These are phyloP conservation scores for Cucurbita maxima DNA, from an alignment of 306 rosid species.

Conservation along the genomic window DNA sequence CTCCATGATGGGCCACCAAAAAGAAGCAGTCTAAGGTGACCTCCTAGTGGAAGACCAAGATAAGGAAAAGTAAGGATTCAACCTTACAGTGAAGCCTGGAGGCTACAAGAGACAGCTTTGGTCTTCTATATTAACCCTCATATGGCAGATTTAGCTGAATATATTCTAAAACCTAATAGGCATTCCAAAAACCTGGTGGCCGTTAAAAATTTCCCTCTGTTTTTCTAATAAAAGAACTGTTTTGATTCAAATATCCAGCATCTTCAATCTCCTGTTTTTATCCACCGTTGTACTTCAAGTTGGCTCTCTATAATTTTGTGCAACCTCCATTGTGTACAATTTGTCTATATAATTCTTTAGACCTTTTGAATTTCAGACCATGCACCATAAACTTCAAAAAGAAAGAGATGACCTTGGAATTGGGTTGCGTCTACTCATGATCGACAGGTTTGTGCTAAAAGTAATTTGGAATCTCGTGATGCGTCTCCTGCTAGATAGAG, in stretches of 20 bases:
- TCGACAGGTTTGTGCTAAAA: constrained; percentile 51
- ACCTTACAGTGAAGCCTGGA: not conserved
- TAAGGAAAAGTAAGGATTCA: not conserved
- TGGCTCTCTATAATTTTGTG: not conserved
- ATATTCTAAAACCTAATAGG: not conserved
- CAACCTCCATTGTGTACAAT: not conserved
- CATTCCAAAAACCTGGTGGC: not conserved
- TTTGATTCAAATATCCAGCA: not conserved
- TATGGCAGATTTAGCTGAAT: not conserved
- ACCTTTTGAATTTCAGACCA: constrained; percentile 28
- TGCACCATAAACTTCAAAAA: constrained; percentile 43
- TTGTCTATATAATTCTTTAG: not conserved
- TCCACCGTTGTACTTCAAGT: not conserved
- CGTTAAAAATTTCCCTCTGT: not conserved
- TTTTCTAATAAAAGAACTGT: not conserved
- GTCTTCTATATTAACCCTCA: not conserved
- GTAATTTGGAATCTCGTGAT: not conserved
- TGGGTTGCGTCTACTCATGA: constrained; percentile 48
- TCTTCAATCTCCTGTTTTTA: not conserved
- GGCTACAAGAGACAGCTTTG: not conserved
- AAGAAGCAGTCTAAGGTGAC: not conserved
- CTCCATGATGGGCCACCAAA: not conserved
- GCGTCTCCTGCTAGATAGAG: not conserved
- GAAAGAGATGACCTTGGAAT: constrained; percentile 34
- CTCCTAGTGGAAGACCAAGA: not conserved